phyloP scores from a whole-genome alignment of 257 asterid genomes.

The Jacaranda copaia region DNA sequence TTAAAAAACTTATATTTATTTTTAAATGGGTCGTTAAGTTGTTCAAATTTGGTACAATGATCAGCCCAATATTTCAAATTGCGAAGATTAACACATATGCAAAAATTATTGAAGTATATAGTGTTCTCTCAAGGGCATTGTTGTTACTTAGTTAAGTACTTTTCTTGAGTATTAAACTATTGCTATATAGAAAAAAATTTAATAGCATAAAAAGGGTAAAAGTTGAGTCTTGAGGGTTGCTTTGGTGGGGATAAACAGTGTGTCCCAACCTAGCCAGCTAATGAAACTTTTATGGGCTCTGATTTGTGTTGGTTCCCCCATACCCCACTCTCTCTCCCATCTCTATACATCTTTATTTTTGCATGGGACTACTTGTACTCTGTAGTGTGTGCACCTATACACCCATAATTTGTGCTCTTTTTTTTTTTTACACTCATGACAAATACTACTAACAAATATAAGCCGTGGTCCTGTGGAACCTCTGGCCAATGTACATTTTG shows the following conservation, averaged over 20 bases:
- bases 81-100: too few relatives aligned
- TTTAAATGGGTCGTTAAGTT: too few relatives aligned
- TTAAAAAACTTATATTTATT: too few relatives aligned
- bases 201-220: slow-evolving; percentile 29
- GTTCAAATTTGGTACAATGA: too few relatives aligned
- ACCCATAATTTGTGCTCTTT: slow-evolving; percentile 22
- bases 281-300: slow-evolving; percentile 36
- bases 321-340: background rate
- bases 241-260: slow-evolving; percentile 42
- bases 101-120: too few relatives aligned
- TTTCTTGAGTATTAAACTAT: background rate
- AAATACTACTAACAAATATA: background rate
- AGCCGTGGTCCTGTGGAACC: slow-evolving; percentile 2
- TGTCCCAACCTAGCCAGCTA: slow-evolving; percentile 35
- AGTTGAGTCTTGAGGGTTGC: slow-evolving; percentile 29
- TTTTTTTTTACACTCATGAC: slow-evolving; percentile 1
- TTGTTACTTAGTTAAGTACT: too few relatives aligned
- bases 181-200: slow-evolving; percentile 8
- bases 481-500: slow-evolving; percentile 13
- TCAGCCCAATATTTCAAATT: too few relatives aligned
- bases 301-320: background rate
- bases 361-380: slow-evolving; percentile 43
- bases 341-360: slow-evolving; percentile 21
- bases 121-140: too few relatives aligned
- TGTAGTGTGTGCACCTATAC: background rate